Conservation (phyloP, 1,284 basidiomycete species). For the Schizopora paradoxa region DNA sequence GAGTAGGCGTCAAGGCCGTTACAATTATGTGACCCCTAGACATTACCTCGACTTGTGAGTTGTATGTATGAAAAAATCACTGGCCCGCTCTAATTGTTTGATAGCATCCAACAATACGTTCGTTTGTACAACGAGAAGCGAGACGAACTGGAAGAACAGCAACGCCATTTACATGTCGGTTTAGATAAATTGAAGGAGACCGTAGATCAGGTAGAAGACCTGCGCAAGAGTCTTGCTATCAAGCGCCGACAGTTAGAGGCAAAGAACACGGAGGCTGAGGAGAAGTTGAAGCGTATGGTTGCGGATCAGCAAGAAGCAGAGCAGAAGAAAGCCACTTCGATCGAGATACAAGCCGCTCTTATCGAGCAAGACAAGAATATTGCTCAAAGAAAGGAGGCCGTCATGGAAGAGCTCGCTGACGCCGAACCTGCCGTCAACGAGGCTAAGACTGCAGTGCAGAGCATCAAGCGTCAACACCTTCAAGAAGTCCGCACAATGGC, state of each 20-base stretch:
- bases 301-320: constrained; percentile 98
- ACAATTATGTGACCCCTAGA: constrained; percentile 96
- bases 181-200: constrained; percentile 96
- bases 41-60: constrained; percentile 98
- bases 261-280: constrained; percentile 94
- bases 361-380: constrained; percentile 90
- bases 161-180: constrained; percentile 96
- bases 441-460: constrained; percentile 92
- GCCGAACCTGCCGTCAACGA: constrained; percentile 97
- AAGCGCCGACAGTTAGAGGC: constrained; percentile 91
- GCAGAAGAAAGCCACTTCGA: constrained; percentile 94
- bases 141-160: constrained; percentile 98
- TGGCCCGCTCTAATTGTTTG: constrained; percentile 16
- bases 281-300: constrained; percentile 97
- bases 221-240: constrained; percentile 91
- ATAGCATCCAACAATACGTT: constrained; percentile 95
- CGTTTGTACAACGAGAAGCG: constrained; percentile 95
- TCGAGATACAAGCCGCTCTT: constrained; percentile 91
- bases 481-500: constrained; percentile 99
- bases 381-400: constrained; percentile 80
- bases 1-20: constrained; percentile 86
- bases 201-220: constrained; percentile 92
- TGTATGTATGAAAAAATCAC: constrained; percentile 14
- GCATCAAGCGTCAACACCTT: constrained; percentile 95
- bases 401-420: constrained; percentile 94